Evolutionary conservation across 441 rosid species (phyloP).

Genomic region (Hypseocharis bilobata): DNA sequence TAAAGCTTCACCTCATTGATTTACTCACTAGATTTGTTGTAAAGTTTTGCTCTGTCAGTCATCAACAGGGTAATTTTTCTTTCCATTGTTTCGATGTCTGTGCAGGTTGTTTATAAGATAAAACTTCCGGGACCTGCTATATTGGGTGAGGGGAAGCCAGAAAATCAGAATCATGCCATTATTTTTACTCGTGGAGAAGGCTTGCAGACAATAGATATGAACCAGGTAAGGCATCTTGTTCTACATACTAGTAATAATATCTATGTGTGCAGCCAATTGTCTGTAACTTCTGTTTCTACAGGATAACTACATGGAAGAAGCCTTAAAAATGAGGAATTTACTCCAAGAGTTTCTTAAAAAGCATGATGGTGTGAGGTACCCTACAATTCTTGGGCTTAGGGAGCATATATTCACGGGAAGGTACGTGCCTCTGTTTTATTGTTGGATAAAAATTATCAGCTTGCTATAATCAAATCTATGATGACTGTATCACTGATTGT

Average conservation of each 20-base stretch:
- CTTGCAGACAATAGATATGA: slow-evolving; percentile 98
- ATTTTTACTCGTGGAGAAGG: slow-evolving; percentile 99
- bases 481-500: slow-evolving; percentile 12
- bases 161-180: slow-evolving; percentile 97
- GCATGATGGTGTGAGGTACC: slow-evolving; percentile 87
- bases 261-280: slow-evolving; percentile 1
- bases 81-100: slow-evolving; percentile 12
- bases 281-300: slow-evolving; percentile 20
- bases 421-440: slow-evolving; percentile 29
- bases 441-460: slow-evolving; percentile 11
- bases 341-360: slow-evolving; percentile 86
- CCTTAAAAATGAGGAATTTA: slow-evolving; percentile 93
- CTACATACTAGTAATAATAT: slow-evolving; percentile 2
- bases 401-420: slow-evolving; percentile 99
- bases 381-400: slow-evolving; percentile 93
- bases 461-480: neutral
- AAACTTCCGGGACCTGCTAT: slow-evolving; percentile 97
- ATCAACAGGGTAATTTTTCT: neutral
- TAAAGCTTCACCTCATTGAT: slow-evolving; percentile 22
- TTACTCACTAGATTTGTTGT: neutral
- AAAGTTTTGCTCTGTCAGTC: neutral
- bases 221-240: slow-evolving; percentile 47
- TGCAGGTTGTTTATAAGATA: slow-evolving; percentile 83
- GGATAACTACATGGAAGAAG: slow-evolving; percentile 99
- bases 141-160: slow-evolving; percentile 99